Evolutionary conservation across 2,329 filamentous ascomycete genomes (phyloP), one percentile per base, ranked within the genome.

Genomic region (Aspergillus pseudoterreus): DNA sequence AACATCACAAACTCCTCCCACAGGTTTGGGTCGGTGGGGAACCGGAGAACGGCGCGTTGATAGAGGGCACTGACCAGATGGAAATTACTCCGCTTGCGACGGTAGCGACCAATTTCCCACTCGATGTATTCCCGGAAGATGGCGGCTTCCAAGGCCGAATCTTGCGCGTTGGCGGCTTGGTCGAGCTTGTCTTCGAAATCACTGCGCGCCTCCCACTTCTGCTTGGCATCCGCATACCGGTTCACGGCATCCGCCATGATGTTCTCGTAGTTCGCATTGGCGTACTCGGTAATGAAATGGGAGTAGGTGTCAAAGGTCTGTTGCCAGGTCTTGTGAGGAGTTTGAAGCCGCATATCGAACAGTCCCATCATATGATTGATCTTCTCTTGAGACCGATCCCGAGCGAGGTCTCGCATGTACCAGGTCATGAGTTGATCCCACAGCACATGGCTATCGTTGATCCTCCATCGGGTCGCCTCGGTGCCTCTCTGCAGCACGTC

Each of bases 1-100:
- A 90, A 91, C 54, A 90, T 87, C 24, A 90, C 76, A 62, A 91
- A 90, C 58, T 95, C 90, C 63, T 87, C 84, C 92, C 92, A 97
- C 41, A 88, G 79, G 12, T 80, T 77, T 35, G 90, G 82, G 60
- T 92, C 85, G 1, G 84, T 83, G 3, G 88, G 83, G 53, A 95
- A 88, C 36, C 86, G 75, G 67, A 75, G 82, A 71, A 92, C 79
- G 17, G 90, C 91, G 52, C 92, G 84, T 61, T 90, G 85, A 65
- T 88, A 96, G 1, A 96, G 77, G 14, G 80, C 78, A 59, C 79
- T 80, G 57, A 80, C 75, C 12, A 85, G 68, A 21, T 77, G 78
- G 60, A 80, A 75, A 57, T 77, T 78, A 62, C 78, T 79, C 15
- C 75, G 71, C 61, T 79, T 84, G 55, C 81, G 81, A 59, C 80